Base-by-base conservation (phyloP, 2,329 filamentous ascomycete genomes). In the Tolypocladium inflatum region DNA sequence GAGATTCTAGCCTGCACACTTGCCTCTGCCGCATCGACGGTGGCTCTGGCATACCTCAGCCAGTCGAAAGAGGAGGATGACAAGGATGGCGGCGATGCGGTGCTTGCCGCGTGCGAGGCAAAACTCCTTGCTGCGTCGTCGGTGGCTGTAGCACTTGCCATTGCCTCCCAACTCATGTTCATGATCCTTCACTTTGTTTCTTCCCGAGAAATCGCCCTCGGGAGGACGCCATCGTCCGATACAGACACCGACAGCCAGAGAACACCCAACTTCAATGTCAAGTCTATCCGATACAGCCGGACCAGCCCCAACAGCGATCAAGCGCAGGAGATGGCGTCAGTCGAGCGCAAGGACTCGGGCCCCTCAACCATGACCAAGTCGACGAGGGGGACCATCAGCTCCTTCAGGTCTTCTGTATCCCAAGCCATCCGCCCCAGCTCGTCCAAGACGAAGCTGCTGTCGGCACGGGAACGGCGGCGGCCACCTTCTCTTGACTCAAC, bases 401-500 rank as follows among this genome's bases (percentile, higher is more conserved):
- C 64, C 30, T 65, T 73, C 41, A 66, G 63, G 70, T 72, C 62
- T 72, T 78, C 62, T 67, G 74, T 63, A 76, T 80, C 57, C 65
- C 74, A 58, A 67, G 77, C 43, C 71, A 80, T 65, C 75, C 79
- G 81, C 6, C 83, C 84, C 7, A 78, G 81, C 51, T 78, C 78
- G 2, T 86, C 83, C 43, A 81, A 74, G 67, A 83, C 80, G 2
- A 77, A 77, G 53, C 72, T 87, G 39, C 70, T 87, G 2, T 72
- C 76, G 17, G 63, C 67, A 7, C 73, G 69, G 58, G 74, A 77
- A 56, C 74, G 72, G 26, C 72, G 73, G 30, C 74, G 80, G 26
- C 69, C 76, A 3, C 63, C 72, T 8, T 85, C 83, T 1, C 67
- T 80, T 11, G 79, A 82, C 7, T 80, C 80, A 0, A 69, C 65